Evolutionary conservation across 1,284 basidiomycete species (phyloP).

Genomic region (Cryptococcus hybrid): DNA sequence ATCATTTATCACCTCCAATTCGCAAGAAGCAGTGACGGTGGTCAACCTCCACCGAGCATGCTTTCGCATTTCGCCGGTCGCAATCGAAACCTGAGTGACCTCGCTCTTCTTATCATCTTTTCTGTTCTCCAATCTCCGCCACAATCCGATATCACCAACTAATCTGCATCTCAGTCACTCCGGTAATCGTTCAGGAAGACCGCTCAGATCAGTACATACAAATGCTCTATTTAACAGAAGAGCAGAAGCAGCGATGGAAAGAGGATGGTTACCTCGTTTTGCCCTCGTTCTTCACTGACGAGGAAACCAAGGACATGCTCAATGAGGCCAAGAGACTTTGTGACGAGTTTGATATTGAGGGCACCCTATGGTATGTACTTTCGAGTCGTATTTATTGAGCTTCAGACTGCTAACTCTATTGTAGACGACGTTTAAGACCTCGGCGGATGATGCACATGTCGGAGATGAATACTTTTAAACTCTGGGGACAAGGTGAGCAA

Average conservation of each 20-base stretch:
- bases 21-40: too few species aligned
- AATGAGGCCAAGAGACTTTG: constrained; percentile 69
- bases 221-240: constrained; percentile 27
- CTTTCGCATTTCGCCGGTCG: too few species aligned
- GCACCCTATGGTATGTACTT: constrained; percentile 69
- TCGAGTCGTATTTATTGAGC: too few species aligned
- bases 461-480: constrained; percentile 87
- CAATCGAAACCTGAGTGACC: too few species aligned
- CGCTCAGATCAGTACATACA: too few species aligned
- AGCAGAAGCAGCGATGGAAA: constrained; percentile 34
- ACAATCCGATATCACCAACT: too few species aligned
- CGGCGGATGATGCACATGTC: constrained; percentile 59
- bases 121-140: too few species aligned
- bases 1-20: background rate
- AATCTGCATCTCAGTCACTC: too few species aligned
- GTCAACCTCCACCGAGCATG: too few species aligned
- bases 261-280: constrained; percentile 62
- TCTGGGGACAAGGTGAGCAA: constrained; percentile 85
- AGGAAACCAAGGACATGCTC: constrained; percentile 65
- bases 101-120: too few species aligned
- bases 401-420: background rate
- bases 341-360: constrained; percentile 67
- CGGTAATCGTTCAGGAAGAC: too few species aligned
- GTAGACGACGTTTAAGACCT: constrained; percentile 85
- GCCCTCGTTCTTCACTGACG: constrained; percentile 64